These are phyloP conservation scores for Cyclocybe aegerita DNA, from an alignment of 768 basidiomycete genomes.

Conservation along the genomic window DNA sequence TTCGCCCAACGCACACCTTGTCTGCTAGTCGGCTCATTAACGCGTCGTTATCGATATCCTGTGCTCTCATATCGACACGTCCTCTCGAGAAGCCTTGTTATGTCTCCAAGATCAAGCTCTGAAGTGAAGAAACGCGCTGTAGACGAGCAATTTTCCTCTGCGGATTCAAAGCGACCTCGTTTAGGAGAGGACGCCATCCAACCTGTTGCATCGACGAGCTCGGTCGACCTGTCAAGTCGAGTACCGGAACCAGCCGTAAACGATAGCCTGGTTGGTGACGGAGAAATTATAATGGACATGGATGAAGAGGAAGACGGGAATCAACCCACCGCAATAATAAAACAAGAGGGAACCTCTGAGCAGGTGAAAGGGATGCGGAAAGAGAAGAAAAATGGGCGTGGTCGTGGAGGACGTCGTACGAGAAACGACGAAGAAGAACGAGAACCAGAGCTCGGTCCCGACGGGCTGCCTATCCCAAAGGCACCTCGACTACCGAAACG, in stretches of 20 bases:
- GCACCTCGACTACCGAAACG: constrained; percentile 74
- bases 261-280: no score
- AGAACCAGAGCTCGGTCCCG: constrained; percentile 18
- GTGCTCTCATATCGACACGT: neutral
- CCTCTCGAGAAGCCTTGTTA: neutral
- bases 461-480: constrained; percentile 35
- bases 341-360: constrained; percentile 3
- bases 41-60: neutral
- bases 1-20: no score
- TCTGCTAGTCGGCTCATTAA: neutral
- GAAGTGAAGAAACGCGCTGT: constrained; percentile 2
- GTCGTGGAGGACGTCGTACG: constrained; percentile 44
- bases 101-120: neutral
- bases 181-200: neutral
- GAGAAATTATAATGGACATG: neutral
- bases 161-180: constrained; percentile 7
- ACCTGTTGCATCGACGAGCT: neutral
- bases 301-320: neutral
- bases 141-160: neutral
- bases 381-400: constrained; percentile 36
- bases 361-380: constrained; percentile 31
- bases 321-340: neutral
- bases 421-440: constrained; percentile 32
- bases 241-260: no score
- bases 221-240: neutral